Conservation (phyloP, 345 rosid genomes). For the Crucihimalaya himalaica region DNA sequence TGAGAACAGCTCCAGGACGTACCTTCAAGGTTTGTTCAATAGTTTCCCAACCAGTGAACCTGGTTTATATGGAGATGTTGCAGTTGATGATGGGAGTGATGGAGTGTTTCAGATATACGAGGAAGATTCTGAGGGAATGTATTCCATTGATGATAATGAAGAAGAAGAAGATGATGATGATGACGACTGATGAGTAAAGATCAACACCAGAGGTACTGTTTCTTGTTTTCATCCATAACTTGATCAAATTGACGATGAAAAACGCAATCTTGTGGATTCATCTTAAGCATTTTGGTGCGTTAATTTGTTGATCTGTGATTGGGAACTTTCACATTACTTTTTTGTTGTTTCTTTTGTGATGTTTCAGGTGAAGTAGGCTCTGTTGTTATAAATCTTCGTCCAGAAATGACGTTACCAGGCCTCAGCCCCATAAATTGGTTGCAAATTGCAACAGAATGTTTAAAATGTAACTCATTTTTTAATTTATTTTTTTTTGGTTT, state of each 20-base stretch:
- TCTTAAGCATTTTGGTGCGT: constrained; percentile 17
- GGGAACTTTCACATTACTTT: neutral
- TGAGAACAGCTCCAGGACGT: constrained; percentile 73
- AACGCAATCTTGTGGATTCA: neutral
- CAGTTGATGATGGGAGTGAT: constrained; percentile 57
- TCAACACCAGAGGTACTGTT: constrained; percentile 24
- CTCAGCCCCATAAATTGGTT: neutral
- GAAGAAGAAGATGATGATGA: constrained; percentile 30
- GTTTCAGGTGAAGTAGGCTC: constrained; percentile 34
- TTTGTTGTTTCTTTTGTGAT: constrained; percentile 20
- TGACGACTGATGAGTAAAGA: constrained; percentile 28
- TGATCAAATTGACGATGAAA: neutral
- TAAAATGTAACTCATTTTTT: neutral
- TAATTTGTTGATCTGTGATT: neutral
- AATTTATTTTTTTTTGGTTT: neutral
- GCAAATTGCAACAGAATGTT: constrained; percentile 7
- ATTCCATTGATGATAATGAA: constrained; percentile 42
- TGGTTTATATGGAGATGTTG: constrained; percentile 46
- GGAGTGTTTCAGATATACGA: constrained; percentile 84
- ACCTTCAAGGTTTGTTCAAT: constrained; percentile 85
- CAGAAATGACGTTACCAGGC: neutral
- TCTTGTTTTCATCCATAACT: constrained; percentile 1
- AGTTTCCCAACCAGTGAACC: constrained; percentile 61
- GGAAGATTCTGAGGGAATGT: constrained; percentile 65
- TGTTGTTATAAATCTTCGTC: constrained; percentile 13